phyloP scores from a whole-genome alignment of 2,329 filamentous ascomycete genomes.

The Scopulariopsis brevicaulis region DNA sequence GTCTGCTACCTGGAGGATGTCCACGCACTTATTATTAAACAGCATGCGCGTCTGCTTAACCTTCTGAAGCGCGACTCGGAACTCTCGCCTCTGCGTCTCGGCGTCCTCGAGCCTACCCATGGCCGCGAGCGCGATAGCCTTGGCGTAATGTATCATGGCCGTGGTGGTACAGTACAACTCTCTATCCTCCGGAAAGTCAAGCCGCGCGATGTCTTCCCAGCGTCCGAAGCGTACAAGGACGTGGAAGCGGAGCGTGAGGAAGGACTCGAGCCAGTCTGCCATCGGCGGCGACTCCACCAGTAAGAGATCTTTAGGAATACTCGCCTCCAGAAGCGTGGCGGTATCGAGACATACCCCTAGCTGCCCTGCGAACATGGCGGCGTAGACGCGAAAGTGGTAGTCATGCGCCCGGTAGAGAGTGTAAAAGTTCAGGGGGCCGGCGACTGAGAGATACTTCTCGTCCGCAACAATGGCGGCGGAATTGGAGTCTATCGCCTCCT shows the following conservation, averaged over 20 bases:
- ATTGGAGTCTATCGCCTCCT: conserved; percentile 55
- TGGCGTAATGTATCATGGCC: conserved; percentile 57
- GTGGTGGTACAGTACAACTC: conserved; percentile 58
- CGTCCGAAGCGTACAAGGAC: conserved; percentile 61
- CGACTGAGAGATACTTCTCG: conserved; percentile 47
- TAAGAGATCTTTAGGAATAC: conserved; percentile 52
- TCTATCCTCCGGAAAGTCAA: conserved; percentile 44
- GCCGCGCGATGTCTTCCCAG: conserved; percentile 53
- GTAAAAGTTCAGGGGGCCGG: conserved; percentile 61
- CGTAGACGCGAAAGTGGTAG: conserved; percentile 65
- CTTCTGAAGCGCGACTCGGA: conserved; percentile 33
- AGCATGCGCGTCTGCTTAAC: conserved; percentile 48
- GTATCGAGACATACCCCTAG: conserved; percentile 51
- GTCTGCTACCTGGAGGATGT: conserved; percentile 52
- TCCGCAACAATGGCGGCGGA: conserved; percentile 55
- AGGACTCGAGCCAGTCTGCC: conserved; percentile 70
- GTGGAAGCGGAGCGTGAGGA: conserved; percentile 56
- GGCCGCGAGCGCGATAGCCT: conserved; percentile 55
- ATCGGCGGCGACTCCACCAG: conserved; percentile 57
- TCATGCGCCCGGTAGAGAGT: conserved; percentile 66
- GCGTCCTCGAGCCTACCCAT: conserved; percentile 43
- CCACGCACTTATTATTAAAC: conserved; percentile 25
- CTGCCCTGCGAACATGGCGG: conserved; percentile 66
- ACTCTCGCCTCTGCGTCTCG: conserved; percentile 33
- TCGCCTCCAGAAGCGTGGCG: conserved; percentile 43